Evolutionary conservation across 768 basidiomycete species (phyloP).

Genomic region (Clitopilus passeckerianus): DNA sequence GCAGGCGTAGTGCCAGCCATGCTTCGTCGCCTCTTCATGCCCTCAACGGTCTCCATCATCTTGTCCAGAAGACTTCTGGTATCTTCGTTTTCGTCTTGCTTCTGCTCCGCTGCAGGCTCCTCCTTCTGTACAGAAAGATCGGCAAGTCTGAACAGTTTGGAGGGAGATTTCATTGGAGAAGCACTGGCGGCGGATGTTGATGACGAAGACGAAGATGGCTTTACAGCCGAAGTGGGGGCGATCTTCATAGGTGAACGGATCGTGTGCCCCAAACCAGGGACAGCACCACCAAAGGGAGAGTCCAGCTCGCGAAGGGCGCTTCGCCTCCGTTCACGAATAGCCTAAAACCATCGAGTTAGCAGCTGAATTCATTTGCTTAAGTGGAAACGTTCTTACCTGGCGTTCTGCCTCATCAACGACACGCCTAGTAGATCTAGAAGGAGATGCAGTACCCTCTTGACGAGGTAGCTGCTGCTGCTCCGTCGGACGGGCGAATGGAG

Average conservation of each 20-base stretch:
- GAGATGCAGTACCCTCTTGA: slow-evolving; percentile 9
- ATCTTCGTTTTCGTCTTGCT: slow-evolving; percentile 31
- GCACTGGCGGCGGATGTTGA: not conserved
- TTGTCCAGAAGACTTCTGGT: slow-evolving; percentile 38
- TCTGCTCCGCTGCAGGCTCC: slow-evolving; percentile 10
- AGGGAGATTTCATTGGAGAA: slow-evolving; percentile 5
- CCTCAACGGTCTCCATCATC: slow-evolving; percentile 45
- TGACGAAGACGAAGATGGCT: slow-evolving; percentile 1
- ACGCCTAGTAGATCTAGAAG: slow-evolving; percentile 8
- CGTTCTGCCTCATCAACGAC: slow-evolving; percentile 41
- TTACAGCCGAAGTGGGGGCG: slow-evolving; percentile 14
- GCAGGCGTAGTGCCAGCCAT: slow-evolving; percentile 11
- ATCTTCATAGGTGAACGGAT: not conserved
- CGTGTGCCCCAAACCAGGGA: slow-evolving; percentile 40
- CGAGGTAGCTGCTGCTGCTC: not conserved
- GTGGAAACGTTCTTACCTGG: slow-evolving; percentile 21
- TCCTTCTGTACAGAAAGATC: not conserved
- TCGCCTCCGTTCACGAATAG: slow-evolving; percentile 57
- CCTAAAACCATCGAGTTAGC: slow-evolving; percentile 22
- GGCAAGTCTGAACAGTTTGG: slow-evolving; percentile 3
- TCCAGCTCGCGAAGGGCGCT: slow-evolving; percentile 48
- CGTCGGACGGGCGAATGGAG: slow-evolving; percentile 4
- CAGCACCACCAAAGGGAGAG: slow-evolving; percentile 47
- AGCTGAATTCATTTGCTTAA: not conserved
- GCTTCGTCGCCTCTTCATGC: slow-evolving; percentile 41